Evolutionary conservation across 2,329 filamentous ascomycete species (phyloP).

Genomic region (Aspergillus ochraceus): DNA sequence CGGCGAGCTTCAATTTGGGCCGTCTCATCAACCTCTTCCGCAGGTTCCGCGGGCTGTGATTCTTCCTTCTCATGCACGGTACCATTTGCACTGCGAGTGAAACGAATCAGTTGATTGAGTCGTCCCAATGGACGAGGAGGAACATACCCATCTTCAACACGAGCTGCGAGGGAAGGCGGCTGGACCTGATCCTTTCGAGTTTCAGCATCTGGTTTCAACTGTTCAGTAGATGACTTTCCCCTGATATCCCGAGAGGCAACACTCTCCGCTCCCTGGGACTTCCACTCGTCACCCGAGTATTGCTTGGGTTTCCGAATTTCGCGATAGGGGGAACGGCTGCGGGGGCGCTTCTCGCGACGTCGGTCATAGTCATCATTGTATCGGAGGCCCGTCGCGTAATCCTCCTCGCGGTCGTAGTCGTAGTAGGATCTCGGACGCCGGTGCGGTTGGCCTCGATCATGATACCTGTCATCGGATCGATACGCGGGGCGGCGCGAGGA

Average conservation of each 20-base stretch:
- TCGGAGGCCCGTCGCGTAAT: constrained; percentile 40
- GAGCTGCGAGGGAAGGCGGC: constrained; percentile 42
- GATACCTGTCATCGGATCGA: constrained; percentile 40
- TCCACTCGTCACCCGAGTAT: constrained; percentile 38
- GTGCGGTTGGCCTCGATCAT: constrained; percentile 43
- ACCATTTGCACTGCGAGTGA: constrained; percentile 18
- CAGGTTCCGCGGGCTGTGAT: constrained; percentile 54
- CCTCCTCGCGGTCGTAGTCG: constrained; percentile 52
- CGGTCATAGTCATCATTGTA: constrained; percentile 53
- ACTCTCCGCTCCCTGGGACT: constrained; percentile 26
- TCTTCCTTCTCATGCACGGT: constrained; percentile 24
- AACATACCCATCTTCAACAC: constrained; percentile 46
- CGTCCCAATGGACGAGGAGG: constrained; percentile 9
- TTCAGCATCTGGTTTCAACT: constrained; percentile 69
- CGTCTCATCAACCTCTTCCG: constrained; percentile 82
- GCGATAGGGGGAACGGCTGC: constrained; percentile 51
- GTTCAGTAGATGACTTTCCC: constrained; percentile 55
- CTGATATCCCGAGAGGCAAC: constrained; percentile 35
- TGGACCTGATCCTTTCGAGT: constrained; percentile 61
- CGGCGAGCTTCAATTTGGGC: constrained; percentile 82
- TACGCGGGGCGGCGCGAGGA: constrained; percentile 34
- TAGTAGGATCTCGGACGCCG: constrained; percentile 47
- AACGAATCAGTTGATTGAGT: constrained; percentile 12
- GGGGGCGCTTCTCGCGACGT: constrained; percentile 56
- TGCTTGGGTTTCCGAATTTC: constrained; percentile 39